Evolutionary conservation across 2,329 filamentous ascomycete species (phyloP).

Genomic region (Ceratocystis harringtonii): DNA sequence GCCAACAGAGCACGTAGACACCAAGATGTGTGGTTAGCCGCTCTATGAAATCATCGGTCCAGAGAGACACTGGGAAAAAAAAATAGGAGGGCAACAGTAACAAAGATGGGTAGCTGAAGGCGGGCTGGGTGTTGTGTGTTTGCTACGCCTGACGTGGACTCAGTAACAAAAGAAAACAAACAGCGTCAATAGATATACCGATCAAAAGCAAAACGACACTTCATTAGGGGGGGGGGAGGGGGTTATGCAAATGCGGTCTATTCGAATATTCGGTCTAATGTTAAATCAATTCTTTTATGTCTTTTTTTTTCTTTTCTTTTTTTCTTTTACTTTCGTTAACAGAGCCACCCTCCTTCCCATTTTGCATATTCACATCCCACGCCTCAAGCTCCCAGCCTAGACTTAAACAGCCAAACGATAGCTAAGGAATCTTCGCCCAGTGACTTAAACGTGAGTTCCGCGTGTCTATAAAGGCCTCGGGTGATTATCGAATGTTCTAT

Average conservation of each 20-base stretch:
- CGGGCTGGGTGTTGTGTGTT: background rate
- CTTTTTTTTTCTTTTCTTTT: background rate
- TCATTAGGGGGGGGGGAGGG: background rate
- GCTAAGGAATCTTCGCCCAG: background rate
- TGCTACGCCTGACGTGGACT: background rate
- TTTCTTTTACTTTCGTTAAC: background rate
- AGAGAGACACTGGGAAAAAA: background rate
- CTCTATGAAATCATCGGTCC: background rate
- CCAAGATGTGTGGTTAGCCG: too few relatives aligned
- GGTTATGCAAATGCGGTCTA: background rate
- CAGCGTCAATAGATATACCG: background rate
- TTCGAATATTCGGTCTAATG: background rate
- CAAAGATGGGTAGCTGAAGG: background rate
- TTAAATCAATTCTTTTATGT: background rate
- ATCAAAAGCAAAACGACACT: background rate
- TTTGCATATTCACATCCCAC: background rate
- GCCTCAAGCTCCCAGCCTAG: background rate
- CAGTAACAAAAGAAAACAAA: background rate
- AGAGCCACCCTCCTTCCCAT: background rate
- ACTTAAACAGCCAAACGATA: background rate
- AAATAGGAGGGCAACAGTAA: background rate
- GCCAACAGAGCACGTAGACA: background rate
- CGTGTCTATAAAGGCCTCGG: background rate
- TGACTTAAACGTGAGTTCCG: background rate
- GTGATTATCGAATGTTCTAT: background rate